Conservation (phyloP, 2,329 filamentous ascomycete species). For the Trichoderma koningiopsis region DNA sequence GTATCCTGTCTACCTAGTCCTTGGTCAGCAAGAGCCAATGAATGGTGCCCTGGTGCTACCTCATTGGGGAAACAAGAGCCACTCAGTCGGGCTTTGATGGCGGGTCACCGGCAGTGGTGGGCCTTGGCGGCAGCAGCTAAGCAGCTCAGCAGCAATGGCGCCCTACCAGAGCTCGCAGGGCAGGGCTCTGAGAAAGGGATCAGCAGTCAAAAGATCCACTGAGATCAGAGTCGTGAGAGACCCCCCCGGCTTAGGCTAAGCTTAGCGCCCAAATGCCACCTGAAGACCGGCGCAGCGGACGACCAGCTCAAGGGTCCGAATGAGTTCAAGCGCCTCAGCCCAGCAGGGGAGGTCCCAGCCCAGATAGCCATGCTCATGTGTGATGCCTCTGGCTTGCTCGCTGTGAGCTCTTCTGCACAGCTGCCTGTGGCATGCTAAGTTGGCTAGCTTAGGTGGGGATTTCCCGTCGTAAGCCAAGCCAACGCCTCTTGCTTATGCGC, state of each 20-base stretch:
- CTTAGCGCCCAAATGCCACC: constrained; percentile 25
- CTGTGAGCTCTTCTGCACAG: neutral
- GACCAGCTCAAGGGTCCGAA: constrained; percentile 4
- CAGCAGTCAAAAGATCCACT: constrained; percentile 20
- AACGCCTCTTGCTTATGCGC: neutral
- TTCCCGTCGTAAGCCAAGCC: neutral
- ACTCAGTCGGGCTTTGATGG: constrained; percentile 23
- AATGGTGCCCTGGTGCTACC: neutral
- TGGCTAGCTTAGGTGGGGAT: neutral
- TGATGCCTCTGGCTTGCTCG: neutral
- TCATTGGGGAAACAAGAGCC: constrained; percentile 12
- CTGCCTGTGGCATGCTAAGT: neutral
- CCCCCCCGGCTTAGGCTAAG: constrained; percentile 2
- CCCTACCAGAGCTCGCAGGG: constrained; percentile 4
- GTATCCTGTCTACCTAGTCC: constrained; percentile 22
- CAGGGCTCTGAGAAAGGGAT: constrained; percentile 20
- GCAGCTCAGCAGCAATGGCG: constrained; percentile 16
- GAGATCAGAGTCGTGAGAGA: constrained; percentile 14
- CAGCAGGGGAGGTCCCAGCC: constrained; percentile 22
- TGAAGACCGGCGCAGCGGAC: constrained; percentile 20
- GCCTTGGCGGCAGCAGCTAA: constrained; percentile 14
- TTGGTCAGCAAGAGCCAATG: constrained; percentile 14
- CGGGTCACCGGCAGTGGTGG: constrained; percentile 21
- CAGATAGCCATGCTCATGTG: neutral
- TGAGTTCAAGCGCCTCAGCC: constrained; percentile 23